Evolutionary conservation across 495 filamentous ascomycete genomes (phyloP), one percentile per base, ranked within the genome.

Genomic region (Tuber borchii): DNA sequence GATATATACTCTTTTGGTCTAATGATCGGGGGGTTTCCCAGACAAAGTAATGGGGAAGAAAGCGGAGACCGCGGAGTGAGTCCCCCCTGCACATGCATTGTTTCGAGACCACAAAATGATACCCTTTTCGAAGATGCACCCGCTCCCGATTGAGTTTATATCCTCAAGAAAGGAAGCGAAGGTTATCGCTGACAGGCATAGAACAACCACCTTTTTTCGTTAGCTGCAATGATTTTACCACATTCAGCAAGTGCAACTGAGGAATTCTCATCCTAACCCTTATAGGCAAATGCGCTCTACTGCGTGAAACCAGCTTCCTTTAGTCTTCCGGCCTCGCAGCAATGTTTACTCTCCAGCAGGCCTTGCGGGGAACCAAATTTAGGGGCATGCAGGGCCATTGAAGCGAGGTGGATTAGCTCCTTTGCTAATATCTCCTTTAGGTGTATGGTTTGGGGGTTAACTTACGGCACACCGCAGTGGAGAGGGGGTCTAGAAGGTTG

Each of bases 1-100:
- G 69, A 79, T 79, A 78, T 79, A 79, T 79, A 79, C 76, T 68
- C 70, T 75, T 79, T 78, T 44, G 69, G 65, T 71, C 43, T 46
- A 48, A 56, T 65, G 44, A 65, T 72, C 44, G 73, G 70, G 34
- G 34, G 75, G 40, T 68, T 46, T 73, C 74, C 74, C 61, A 48
- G 74, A 37, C 9, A 9, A 34, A 45, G 34, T 69, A 70, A 75
- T 79, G 72, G 78, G 78, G 72, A 37, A 65, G 56, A 65, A 34
- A 34, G 56, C 26, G 56, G 56, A 65, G 56, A 65, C 56, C 4
- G 56, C 56, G 56, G 56, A 48, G 73, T 19, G 44, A 77, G 71
- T 78, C 43, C 48, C 71, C 77, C 78, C 78, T 79, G 56, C 72
- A 71, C 73, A 71, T 73, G 73, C 46, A 43, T 74, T 75, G 78